Conservation (phyloP, 1,284 basidiomycete genomes). For the Malassezia japonica region DNA sequence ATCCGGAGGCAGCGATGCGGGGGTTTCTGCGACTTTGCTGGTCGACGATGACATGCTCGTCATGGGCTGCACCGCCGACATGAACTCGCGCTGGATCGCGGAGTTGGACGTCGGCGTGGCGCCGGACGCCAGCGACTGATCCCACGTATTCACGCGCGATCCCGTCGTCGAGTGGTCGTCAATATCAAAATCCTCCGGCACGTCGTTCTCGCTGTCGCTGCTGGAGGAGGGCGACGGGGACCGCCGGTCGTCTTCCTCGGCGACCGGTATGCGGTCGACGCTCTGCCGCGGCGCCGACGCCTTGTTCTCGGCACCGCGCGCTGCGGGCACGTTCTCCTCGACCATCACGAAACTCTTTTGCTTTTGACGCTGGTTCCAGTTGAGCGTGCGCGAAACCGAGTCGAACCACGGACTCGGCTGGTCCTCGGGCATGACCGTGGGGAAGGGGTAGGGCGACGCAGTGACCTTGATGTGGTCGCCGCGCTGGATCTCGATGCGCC, state of each 20-base stretch:
- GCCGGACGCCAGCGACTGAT: not conserved
- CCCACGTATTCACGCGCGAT: not conserved
- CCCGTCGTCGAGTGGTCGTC: slow-evolving; percentile 32
- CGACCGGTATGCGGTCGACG: too few relatives aligned
- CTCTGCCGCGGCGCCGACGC: not conserved
- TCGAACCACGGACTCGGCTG: slow-evolving; percentile 98
- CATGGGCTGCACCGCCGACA: not conserved
- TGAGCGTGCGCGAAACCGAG: slow-evolving; percentile 84
- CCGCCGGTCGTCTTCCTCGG: too few relatives aligned
- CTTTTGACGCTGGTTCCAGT: slow-evolving; percentile 56
- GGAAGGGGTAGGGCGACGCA: slow-evolving; percentile 95
- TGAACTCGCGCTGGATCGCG: not conserved
- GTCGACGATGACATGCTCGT: not conserved
- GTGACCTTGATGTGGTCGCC: slow-evolving; percentile 99
- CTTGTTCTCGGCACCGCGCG: too few relatives aligned
- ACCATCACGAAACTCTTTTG: slow-evolving; percentile 40
- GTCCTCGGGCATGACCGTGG: slow-evolving; percentile 92
- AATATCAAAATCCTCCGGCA: slow-evolving; percentile 41
- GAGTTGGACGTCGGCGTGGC: not conserved
- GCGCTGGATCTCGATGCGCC: slow-evolving; percentile 70
- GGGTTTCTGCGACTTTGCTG: not conserved
- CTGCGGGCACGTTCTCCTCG: not conserved
- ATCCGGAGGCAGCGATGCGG: not conserved
- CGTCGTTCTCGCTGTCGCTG: slow-evolving; percentile 15
- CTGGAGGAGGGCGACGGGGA: not conserved